A percentile compares a stretch with the other conserved stretches of the same genome.
These are phyloP conservation scores for Pittosporum tobira DNA, from an alignment of 129 eudicot species.

Conservation along the genomic window DNA sequence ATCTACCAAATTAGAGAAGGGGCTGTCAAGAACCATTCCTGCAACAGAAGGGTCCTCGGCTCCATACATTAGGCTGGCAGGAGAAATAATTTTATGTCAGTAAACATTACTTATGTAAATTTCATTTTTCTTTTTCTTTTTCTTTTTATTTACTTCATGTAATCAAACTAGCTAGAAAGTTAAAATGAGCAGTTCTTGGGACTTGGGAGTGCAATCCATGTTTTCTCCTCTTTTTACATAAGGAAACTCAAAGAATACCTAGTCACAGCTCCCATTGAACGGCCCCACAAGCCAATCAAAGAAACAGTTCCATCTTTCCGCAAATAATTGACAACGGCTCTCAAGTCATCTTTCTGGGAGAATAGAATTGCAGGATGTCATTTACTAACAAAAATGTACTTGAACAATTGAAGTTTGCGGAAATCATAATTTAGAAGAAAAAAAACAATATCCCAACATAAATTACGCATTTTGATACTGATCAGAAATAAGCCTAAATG, in stretches of 20 bases:
- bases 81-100: conserved; percentile 26
- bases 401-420: no score
- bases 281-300: conserved; percentile 94
- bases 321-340: conserved; percentile 75
- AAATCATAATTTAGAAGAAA: no score
- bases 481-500: no score
- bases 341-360: conserved; percentile 85
- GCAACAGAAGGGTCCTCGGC: conserved; percentile 97
- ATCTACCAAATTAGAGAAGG: conserved; percentile 93
- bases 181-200: no score
- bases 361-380: conserved; percentile 3
- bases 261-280: conserved; percentile 99
- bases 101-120: no score
- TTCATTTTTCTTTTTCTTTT: no score
- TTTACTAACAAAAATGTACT: no score
- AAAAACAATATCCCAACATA: no score
- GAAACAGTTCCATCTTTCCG: conserved; percentile 85
- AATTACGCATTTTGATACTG: no score
- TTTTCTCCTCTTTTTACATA: not conserved
- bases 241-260: conserved; percentile 32
- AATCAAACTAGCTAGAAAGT: conserved; percentile 9
- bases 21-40: conserved; percentile 98
- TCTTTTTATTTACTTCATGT: not conserved
- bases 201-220: no score
- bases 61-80: conserved; percentile 93